These are phyloP conservation scores for Cladophialophora carrionii DNA, from an alignment of 2,329 filamentous ascomycete species.

Conservation along the genomic window DNA sequence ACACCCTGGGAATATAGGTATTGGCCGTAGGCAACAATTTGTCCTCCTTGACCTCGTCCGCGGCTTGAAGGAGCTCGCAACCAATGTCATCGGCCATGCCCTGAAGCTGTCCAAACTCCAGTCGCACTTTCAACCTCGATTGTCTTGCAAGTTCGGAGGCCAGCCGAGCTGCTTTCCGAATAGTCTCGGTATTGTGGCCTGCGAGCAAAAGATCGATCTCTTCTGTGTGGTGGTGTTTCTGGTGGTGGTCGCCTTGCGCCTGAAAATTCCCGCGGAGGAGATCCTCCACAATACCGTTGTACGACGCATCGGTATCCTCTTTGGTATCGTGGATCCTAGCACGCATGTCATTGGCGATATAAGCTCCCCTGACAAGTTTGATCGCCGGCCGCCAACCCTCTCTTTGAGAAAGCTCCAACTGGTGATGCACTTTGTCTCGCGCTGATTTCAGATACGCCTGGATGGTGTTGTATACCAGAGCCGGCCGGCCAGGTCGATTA, in stretches of 20 bases:
- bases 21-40: conserved; percentile 34
- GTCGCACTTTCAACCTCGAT: conserved; percentile 50
- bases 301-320: conserved; percentile 55
- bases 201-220: conserved; percentile 60
- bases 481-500: conserved; percentile 49
- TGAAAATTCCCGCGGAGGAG: conserved; percentile 53
- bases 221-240: conserved; percentile 39
- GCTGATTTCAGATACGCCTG: conserved; percentile 59
- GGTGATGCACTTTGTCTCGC: conserved; percentile 50
- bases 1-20: conserved; percentile 52
- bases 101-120: conserved; percentile 77
- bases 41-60: conserved; percentile 36
- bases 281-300: conserved; percentile 60
- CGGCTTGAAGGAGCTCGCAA: conserved; percentile 52
- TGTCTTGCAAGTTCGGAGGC: conserved; percentile 51
- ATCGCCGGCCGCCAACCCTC: conserved; percentile 57
- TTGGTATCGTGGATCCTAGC: conserved; percentile 52
- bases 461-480: conserved; percentile 56
- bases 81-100: conserved; percentile 96
- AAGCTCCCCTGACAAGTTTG: conserved; percentile 59
- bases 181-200: conserved; percentile 61
- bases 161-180: conserved; percentile 55
- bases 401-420: conserved; percentile 51
- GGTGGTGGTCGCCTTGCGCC: conserved; percentile 42
- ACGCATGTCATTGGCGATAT: conserved; percentile 56